A percentile compares a stretch with the other conserved stretches of the same genome.
These are phyloP conservation scores for Aspergillus tamarii DNA, from an alignment of 2,329 filamentous ascomycete genomes.

Conservation along the genomic window DNA sequence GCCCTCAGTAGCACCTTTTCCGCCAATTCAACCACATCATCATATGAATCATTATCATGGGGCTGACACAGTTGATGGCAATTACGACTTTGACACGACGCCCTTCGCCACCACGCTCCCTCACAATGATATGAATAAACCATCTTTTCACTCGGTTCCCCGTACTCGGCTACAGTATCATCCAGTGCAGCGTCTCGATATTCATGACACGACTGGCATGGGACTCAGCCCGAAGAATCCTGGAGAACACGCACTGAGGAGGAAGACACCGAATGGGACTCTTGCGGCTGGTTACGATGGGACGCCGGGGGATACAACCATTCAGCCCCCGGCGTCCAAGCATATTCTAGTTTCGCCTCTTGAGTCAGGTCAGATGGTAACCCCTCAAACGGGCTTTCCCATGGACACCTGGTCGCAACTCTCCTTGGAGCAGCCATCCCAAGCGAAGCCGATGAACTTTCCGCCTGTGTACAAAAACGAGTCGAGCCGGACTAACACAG, in stretches of 20 bases:
- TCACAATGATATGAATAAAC: conserved; percentile 31
- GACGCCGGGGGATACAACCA: conserved; percentile 71
- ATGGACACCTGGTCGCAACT: conserved; percentile 38
- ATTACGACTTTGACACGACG: conserved; percentile 36
- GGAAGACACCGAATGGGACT: conserved; percentile 94
- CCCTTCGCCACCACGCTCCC: conserved; percentile 26
- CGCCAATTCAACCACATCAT: conserved; percentile 47
- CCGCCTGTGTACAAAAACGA: conserved; percentile 45
- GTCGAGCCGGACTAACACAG: conserved; percentile 26
- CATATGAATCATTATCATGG: conserved; percentile 38
- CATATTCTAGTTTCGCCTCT: conserved; percentile 75
- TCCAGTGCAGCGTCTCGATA: conserved; percentile 41
- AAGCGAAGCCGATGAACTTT: conserved; percentile 40
- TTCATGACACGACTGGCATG: conserved; percentile 31
- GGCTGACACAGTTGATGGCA: conserved; percentile 33
- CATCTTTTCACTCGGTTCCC: conserved; percentile 31
- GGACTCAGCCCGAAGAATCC: conserved; percentile 27
- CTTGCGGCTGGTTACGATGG: conserved; percentile 90
- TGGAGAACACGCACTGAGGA: conserved; percentile 75
- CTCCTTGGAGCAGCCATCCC: conserved; percentile 32
- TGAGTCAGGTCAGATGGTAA: conserved; percentile 41
- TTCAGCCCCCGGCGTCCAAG: conserved; percentile 77
- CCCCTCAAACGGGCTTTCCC: conserved; percentile 35
- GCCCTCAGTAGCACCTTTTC: conserved; percentile 51
- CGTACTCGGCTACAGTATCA: conserved; percentile 42